Evolutionary conservation across 2,329 filamentous ascomycete genomes (phyloP).

Genomic region (Thermoascus crustaceus): DNA sequence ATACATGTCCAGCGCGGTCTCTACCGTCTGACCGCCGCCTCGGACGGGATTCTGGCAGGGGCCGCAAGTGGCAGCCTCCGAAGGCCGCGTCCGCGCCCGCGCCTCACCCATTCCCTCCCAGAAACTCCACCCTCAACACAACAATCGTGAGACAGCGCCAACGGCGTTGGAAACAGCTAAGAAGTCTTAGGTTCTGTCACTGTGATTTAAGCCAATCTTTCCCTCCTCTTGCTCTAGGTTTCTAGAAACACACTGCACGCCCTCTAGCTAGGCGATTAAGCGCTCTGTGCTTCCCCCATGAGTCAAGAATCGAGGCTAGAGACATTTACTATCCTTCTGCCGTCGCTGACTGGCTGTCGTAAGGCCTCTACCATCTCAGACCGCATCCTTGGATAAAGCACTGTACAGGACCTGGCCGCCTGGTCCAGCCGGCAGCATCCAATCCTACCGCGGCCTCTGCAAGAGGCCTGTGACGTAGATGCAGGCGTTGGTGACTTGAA

Average conservation of each 20-base stretch:
- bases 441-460: background rate
- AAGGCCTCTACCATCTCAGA: conserved; percentile 1
- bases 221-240: background rate
- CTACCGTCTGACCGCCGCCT: no score
- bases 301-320: no score
- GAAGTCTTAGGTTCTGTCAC: no score
- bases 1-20: no score
- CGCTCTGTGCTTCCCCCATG: no score
- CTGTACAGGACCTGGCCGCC: background rate
- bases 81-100: no score
- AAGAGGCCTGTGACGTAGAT: no score
- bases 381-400: no score
- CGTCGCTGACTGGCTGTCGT: background rate
- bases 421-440: background rate
- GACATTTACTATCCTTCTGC: background rate
- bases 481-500: background rate
- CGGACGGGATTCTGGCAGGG: no score
- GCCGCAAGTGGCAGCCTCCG: no score
- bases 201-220: background rate
- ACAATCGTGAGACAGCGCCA: conserved; percentile 1
- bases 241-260: no score
- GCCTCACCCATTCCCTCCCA: background rate
- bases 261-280: no score
- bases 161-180: background rate
- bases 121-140: background rate